Evolutionary conservation across 805 yeast species (phyloP), one percentile per base, ranked within the genome.

Genomic region (Metschnikowia proteae): DNA sequence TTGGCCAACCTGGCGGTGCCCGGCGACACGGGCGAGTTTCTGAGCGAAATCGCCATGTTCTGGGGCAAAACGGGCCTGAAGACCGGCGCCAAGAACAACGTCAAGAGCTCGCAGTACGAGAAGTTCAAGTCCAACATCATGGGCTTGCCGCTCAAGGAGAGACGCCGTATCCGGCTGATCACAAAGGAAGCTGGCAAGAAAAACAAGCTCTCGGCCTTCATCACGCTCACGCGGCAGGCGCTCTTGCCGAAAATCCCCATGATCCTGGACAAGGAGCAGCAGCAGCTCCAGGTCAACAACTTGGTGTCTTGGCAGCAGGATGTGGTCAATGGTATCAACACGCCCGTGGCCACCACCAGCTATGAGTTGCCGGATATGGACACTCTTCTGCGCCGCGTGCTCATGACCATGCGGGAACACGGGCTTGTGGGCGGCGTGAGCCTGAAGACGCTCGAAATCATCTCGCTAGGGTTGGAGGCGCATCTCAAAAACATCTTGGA

Each of bases 231-330:
- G 1, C 74, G 92, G 63, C 85, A 86, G 59, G 80, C 88, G 0
- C 68, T 83, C 61, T 74, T 85, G 43, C 97, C 98, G 1, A 87
- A 86, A 59, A 83, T 92, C 23, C 99, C 99, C 3, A 82, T 84
- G 61, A 82, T 79, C 35, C 78, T 77, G 48, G 80, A 73, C 46
- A 70, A 66, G 49, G 76, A 68, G 46, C 74, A 73, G 52, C 77
- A 70, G 53, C 76, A 66, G 51, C 56, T 66, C 43, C 75, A 70
- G 47, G 76, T 71, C 28, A 72, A 70, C 47, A 80, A 79, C 56
- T 78, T 88, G 31, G 78, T 83, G 29, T 85, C 85, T 57, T 90
- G 97, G 92, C 88, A 95, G 23, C 96, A 91, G 64, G 98, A 94
- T 61, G 88, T 94, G 13, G 78, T 85, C 46, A 90, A 85, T 60